A percentile compares a stretch with the other conserved stretches of the same genome.
Evolutionary conservation across 129 eudicot species (phyloP).

Genomic region (Ambrosia trifida): DNA sequence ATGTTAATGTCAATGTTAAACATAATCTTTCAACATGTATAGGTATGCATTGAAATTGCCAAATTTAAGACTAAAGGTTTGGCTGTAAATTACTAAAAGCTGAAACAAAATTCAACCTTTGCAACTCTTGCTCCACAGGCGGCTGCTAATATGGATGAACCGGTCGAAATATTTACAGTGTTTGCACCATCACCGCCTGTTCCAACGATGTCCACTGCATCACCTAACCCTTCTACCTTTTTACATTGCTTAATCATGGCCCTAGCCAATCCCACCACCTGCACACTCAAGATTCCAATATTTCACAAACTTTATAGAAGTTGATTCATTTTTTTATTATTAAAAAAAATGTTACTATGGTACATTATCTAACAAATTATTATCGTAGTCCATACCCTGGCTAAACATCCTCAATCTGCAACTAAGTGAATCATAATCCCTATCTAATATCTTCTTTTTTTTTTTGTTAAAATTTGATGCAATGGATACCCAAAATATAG

Average conservation of each 20-base stretch:
- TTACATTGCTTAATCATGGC: constrained; percentile 61
- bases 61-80: too few species aligned
- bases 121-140: constrained; percentile 80
- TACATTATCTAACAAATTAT: background rate
- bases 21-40: constrained; percentile 8
- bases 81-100: constrained; percentile 5
- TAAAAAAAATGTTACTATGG: background rate
- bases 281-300: constrained; percentile 19
- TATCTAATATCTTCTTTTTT: background rate
- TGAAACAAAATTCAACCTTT: constrained; percentile 44
- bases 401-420: background rate
- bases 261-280: constrained; percentile 74
- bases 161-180: constrained; percentile 73
- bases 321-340: background rate
- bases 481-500: background rate
- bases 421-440: background rate
- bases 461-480: background rate
- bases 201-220: constrained; percentile 54
- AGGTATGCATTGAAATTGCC: background rate
- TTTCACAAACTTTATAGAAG: background rate
- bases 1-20: constrained; percentile 25
- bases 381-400: too few species aligned
- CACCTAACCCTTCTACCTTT: constrained; percentile 48
- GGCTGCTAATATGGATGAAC: constrained; percentile 71
- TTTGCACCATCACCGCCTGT: constrained; percentile 83